A percentile compares a stretch with the other conserved stretches of the same genome.
These are phyloP conservation scores for Linaria vulgaris DNA, from an alignment of 257 asterid species.

Conservation along the genomic window DNA sequence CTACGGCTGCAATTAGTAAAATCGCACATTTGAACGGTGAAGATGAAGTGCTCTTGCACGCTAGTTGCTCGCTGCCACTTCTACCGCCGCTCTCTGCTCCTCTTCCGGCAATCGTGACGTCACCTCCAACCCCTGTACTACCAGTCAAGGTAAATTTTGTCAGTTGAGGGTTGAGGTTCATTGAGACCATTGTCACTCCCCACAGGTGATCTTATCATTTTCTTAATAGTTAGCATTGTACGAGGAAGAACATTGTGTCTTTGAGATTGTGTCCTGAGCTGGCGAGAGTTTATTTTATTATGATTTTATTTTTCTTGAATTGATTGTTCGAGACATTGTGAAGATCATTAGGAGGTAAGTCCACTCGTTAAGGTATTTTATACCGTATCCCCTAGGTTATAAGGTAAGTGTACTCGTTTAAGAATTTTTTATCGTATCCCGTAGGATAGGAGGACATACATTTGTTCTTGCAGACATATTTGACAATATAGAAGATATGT, in stretches of 20 bases:
- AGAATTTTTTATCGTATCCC: no score
- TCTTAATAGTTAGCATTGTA: background rate
- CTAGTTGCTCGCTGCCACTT: slow-evolving; percentile 42
- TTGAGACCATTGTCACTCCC: slow-evolving; percentile 58
- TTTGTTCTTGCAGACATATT: no score
- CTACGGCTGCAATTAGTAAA: no score
- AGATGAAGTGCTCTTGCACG: slow-evolving; percentile 48
- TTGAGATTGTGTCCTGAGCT: background rate
- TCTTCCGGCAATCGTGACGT: no score
- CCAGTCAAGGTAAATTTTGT: slow-evolving; percentile 29
- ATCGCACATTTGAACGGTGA: background rate
- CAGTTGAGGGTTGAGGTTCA: slow-evolving; percentile 51
- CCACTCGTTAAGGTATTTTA: no score
- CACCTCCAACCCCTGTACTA: slow-evolving; percentile 20
- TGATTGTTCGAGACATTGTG: background rate
- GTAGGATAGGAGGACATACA: no score
- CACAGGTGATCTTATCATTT: slow-evolving; percentile 41
- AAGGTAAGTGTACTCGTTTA: no score
- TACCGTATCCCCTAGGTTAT: no score
- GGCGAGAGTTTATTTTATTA: background rate
- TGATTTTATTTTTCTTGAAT: background rate
- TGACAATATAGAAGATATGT: no score
- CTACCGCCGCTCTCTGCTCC: slow-evolving; percentile 36
- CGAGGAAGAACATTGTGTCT: background rate
- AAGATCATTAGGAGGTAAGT: no score